These are phyloP conservation scores for Jackrogersella multiformis DNA, from an alignment of 495 filamentous ascomycete species.

Conservation along the genomic window DNA sequence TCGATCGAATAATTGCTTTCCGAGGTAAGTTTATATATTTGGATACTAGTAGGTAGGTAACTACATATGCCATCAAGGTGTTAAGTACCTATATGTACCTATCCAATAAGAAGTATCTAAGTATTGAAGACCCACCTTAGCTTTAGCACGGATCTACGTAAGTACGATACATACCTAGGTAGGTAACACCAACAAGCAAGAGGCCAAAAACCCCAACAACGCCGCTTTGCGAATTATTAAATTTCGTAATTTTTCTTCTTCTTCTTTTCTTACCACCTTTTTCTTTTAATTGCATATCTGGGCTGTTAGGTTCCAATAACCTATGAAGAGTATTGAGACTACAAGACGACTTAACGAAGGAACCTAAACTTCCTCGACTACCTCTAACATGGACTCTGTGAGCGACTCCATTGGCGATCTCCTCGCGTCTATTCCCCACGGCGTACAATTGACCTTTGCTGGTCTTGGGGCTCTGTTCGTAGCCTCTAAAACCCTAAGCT, in stretches of 20 bases:
- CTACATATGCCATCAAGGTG: neutral
- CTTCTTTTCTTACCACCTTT: neutral
- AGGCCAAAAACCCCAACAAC: neutral
- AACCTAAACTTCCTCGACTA: neutral
- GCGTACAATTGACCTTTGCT: slow-evolving; percentile 50
- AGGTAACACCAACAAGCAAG: neutral
- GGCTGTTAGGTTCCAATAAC: too few species aligned
- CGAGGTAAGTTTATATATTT: too few species aligned
- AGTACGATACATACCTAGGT: too few species aligned
- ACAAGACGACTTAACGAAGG: neutral
- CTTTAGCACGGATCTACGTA: neutral
- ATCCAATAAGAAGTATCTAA: too few species aligned
- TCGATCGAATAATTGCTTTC: neutral
- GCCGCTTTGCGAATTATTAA: neutral
- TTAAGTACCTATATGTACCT: too few species aligned
- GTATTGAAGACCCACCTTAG: neutral
- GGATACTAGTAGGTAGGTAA: neutral
- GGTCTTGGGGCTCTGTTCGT: slow-evolving; percentile 69
- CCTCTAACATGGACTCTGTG: slow-evolving; percentile 49
- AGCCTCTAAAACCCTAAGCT: slow-evolving; percentile 64
- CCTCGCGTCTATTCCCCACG: slow-evolving; percentile 51
- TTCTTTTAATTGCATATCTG: neutral
- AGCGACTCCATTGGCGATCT: slow-evolving; percentile 36
- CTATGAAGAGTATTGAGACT: neutral
- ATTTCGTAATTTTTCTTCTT: neutral